phyloP scores from a whole-genome alignment of 345 rosid genomes.

The Gynandropsis gynandra region DNA sequence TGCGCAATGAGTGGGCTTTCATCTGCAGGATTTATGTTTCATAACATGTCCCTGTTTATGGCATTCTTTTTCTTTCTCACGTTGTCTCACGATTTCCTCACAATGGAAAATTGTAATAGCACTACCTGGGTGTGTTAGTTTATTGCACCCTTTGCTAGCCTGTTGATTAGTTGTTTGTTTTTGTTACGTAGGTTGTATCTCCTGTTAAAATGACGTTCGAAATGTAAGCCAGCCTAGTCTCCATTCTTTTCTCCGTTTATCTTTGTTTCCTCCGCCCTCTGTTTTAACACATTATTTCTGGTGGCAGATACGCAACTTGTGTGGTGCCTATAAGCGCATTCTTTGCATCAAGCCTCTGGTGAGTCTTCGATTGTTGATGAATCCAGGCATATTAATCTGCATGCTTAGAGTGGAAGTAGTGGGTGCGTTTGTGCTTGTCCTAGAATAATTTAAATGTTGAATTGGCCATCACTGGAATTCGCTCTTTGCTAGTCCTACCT shows the following conservation, averaged over 20 bases:
- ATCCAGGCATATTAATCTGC: too few relatives aligned
- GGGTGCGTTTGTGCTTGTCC: constrained; percentile 9
- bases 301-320: constrained; percentile 78
- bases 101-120: constrained; percentile 3
- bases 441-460: constrained; percentile 1
- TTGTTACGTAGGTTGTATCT: constrained; percentile 66
- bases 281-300: constrained; percentile 16
- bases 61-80: neutral
- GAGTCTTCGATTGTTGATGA: too few relatives aligned
- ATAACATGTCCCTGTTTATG: neutral
- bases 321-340: constrained; percentile 92
- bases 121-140: too few relatives aligned
- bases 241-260: constrained; percentile 1
- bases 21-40: neutral
- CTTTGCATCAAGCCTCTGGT: constrained; percentile 99
- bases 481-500: neutral
- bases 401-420: neutral
- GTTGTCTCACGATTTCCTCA: neutral
- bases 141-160: constrained; percentile 4
- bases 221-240: constrained; percentile 49
- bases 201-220: constrained; percentile 95
- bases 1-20: neutral
- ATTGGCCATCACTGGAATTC: neutral
- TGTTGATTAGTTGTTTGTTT: constrained; percentile 12
- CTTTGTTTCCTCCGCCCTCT: constrained; percentile 2